Conservation (phyloP, 306 rosid species). For the Castanea sativa region DNA sequence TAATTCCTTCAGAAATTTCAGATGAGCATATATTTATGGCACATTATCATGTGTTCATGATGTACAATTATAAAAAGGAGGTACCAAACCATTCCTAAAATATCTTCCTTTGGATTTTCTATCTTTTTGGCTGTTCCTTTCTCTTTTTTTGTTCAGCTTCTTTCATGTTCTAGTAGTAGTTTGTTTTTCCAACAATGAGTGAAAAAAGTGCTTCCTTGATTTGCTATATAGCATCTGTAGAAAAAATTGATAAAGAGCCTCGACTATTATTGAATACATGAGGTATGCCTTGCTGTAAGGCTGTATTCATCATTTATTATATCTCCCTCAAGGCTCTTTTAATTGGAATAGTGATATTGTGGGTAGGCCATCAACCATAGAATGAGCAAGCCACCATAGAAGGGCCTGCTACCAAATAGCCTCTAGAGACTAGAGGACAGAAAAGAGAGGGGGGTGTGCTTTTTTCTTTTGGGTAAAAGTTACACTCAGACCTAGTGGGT, state of each 20-base stretch:
- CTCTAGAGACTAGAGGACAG: not conserved
- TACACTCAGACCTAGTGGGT: too few relatives aligned
- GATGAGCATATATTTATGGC: not conserved
- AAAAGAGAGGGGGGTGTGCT: too few relatives aligned
- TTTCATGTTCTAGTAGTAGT: too few relatives aligned
- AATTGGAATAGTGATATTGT: not conserved
- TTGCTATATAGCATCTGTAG: too few relatives aligned
- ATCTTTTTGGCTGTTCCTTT: not conserved
- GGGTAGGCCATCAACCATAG: not conserved
- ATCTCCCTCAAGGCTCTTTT: not conserved
- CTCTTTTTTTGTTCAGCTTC: not conserved
- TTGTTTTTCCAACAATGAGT: not conserved
- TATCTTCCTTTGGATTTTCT: not conserved
- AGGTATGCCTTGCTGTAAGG: not conserved
- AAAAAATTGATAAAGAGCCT: not conserved
- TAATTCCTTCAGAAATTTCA: not conserved
- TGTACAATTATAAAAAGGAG: not conserved
- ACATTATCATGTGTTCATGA: not conserved
- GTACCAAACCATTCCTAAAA: not conserved
- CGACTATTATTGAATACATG: not conserved
- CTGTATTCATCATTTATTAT: not conserved
- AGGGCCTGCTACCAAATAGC: not conserved
- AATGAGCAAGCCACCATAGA: not conserved
- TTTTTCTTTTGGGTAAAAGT: too few relatives aligned
- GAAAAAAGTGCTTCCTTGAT: not conserved